Evolutionary conservation across 179 eudicot species (phyloP), one percentile per base, ranked within the genome.

Genomic region (Sideroxylon spinosum): DNA sequence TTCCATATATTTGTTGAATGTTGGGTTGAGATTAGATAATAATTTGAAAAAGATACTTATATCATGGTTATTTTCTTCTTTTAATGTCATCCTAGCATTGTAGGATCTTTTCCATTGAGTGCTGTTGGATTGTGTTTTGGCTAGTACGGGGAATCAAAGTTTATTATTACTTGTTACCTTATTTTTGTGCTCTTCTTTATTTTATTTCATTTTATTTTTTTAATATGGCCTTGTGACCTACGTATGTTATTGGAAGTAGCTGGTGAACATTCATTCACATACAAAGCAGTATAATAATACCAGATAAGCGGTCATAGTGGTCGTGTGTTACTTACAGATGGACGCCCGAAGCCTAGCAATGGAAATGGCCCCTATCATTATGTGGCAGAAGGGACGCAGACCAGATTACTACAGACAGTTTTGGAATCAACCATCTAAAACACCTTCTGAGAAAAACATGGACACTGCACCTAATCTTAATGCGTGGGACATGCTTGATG

Each of bases 321-420:
- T 37, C 9, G 56, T 77, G 9, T 69, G n/a, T 50, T 78, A 65
- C 68, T 56, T 82, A 70, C 83, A 94, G 97, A 95, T 95, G 98
- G 97, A 86, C 81, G 88, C 93, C 76, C 90, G 89, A 85, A 90
- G 92, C 83, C 93, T 95, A 79, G 89, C 97, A 8, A 90, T 88
- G 88, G 97, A 93, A 84, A 85, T 95, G 90, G 97, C 97, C 13
- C 97, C 97, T n/a, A 89, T 93, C 63, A 82, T 95, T 26, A 87
- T 95, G 85, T 93, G 97, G 98, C 91, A 88, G 83, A 81, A 85
- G 79, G 97, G 89, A 55, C 83, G 81, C 72, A 87, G 90, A 79
- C 97, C 97, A 10, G 97, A 91, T 80, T 70, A 76, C 26, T 90
- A 88, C 78, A 84, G 84, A 77, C 95, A 90, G 82, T 85, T 86